phyloP scores from a whole-genome alignment of 148 eudicot species.

The Selenicereus undatus region DNA sequence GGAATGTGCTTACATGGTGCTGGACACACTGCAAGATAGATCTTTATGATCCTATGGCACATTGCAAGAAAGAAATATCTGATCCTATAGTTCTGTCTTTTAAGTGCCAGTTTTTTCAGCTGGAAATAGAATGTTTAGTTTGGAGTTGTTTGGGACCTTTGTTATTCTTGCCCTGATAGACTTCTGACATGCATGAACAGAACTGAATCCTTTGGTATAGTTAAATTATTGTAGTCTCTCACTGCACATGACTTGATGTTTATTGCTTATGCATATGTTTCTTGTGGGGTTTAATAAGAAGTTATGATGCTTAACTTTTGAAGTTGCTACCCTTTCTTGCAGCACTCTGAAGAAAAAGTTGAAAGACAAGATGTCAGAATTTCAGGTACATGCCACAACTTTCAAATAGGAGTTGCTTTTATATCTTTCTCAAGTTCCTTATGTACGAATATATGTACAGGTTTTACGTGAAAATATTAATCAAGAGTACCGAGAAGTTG shows the following conservation, averaged over 20 bases:
- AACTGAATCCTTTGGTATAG: neutral
- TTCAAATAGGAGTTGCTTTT: neutral
- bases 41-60: neutral
- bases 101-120: neutral
- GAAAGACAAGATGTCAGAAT: slow-evolving; percentile 83
- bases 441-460: slow-evolving; percentile 34
- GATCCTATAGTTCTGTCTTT: neutral
- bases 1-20: neutral
- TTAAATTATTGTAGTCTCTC: neutral
- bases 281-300: neutral
- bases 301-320: slow-evolving; percentile 7
- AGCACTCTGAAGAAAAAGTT: slow-evolving; percentile 86
- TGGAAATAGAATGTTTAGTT: neutral
- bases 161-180: neutral
- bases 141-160: neutral
- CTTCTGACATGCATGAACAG: neutral
- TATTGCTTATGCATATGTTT: neutral
- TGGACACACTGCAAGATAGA: neutral
- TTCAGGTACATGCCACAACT: slow-evolving; percentile 61
- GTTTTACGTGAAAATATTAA: slow-evolving; percentile 75
- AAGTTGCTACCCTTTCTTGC: slow-evolving; percentile 35
- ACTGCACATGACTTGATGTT: neutral
- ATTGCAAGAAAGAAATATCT: neutral
- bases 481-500: slow-evolving; percentile 92
- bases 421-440: neutral